Percentiles rank a stretch among this genome's conserved stretches.
phyloP scores from a whole-genome alignment of 2,329 filamentous ascomycete genomes.

The Colletotrichum orchidophilum region DNA sequence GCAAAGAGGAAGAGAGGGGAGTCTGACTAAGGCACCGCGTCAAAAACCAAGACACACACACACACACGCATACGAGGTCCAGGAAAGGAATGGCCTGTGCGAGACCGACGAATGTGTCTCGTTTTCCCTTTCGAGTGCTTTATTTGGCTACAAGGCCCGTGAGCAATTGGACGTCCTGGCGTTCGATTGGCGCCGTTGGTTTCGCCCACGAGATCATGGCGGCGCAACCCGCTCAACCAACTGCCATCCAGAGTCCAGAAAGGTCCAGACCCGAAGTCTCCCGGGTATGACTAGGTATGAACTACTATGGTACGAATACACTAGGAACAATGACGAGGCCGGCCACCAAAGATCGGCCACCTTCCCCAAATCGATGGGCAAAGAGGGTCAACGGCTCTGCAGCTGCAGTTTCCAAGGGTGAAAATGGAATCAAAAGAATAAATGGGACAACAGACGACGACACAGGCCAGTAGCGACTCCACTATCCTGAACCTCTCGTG shows the following conservation, averaged over 20 bases:
- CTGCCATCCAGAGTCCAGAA: background rate
- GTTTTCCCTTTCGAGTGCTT: background rate
- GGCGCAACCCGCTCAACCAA: conserved; percentile 1
- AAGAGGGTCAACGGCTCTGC: background rate
- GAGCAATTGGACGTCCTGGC: background rate
- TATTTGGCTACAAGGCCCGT: background rate
- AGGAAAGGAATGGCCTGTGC: background rate
- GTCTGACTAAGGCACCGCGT: conserved; percentile 11
- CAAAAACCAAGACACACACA: background rate
- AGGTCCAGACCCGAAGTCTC: background rate
- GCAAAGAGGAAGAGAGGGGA: background rate
- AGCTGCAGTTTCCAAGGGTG: background rate
- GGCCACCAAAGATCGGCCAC: background rate
- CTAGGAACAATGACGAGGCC: background rate
- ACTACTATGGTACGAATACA: too few species aligned
- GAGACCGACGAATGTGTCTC: background rate
- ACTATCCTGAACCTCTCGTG: background rate
- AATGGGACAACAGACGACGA: background rate
- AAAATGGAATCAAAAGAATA: background rate
- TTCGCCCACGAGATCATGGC: conserved; percentile 28
- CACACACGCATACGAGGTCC: background rate
- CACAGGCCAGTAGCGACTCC: background rate
- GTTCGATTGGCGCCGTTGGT: conserved; percentile 25
- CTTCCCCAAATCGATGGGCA: background rate
- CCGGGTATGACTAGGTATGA: background rate